Evolutionary conservation across 805 yeast species (phyloP), one percentile per base, ranked within the genome.

Genomic region (Hanseniaspora mollemarum): DNA sequence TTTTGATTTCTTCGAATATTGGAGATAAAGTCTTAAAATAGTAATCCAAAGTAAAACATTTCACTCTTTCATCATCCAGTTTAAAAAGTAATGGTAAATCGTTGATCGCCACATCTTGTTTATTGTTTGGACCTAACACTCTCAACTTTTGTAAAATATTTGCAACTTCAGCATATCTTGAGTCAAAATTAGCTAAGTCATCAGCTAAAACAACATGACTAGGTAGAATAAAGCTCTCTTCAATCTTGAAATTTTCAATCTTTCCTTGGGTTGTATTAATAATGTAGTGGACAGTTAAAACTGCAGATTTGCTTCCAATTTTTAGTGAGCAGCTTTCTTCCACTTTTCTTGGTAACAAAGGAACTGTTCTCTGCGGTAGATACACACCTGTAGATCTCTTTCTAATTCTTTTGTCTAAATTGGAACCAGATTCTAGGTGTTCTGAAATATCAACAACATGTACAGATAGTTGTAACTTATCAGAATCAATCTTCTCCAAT

Each of bases 301-400:
- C 78, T 40, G 87, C 77, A 29, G 78, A 73, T 53, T 71, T 69
- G 52, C 75, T 76, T 52, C 75, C 77, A 45, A 75, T 80, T 31
- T 72, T 72, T 61, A 88, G 79, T 2, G 87, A 79, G 35, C 78
- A 66, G 22, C 74, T 58, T 6, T 78, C 75, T 58, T 77, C 78
- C 22, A 90, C 71, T 42, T 75, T 73, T 40, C 69, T 68, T 8
- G 96, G 95, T 57, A 81, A 74, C 57, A 87, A 71, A 53, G 81
- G 76, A 12, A 70, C 74, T 40, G 79, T 75, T 26, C 74, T 71
- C 62, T 88, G 95, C 13, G 94, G 92, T 64, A 88, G 73, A 60
- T 81, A 83, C 3, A 90, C 96, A 7, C 95, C 80, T 3, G 90
- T 78, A 1, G 94, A 87, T 62, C 97, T 76, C 68, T 86, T 87